Percentiles rank a stretch among this genome's conserved stretches.
phyloP scores from a whole-genome alignment of 2,329 filamentous ascomycete species.

The Fusarium kyushuense region DNA sequence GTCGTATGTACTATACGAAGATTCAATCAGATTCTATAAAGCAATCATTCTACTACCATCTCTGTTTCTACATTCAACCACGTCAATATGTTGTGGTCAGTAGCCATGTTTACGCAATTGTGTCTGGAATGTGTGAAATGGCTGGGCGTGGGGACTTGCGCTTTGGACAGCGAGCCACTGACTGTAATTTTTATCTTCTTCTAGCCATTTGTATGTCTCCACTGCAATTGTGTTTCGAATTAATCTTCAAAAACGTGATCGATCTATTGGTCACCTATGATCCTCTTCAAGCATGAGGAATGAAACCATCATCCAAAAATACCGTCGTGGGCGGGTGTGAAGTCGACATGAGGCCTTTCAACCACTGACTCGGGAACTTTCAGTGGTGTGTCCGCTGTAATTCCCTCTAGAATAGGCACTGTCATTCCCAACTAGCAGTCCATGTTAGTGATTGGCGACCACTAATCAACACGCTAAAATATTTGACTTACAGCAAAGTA shows the following conservation, averaged over 20 bases:
- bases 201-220: not conserved
- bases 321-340: conserved; percentile 1
- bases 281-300: too few species aligned
- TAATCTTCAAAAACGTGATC: not conserved
- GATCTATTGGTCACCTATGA: not conserved
- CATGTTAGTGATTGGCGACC: not conserved
- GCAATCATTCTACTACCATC: not conserved
- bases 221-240: not conserved
- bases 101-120: not conserved
- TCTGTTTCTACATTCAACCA: not conserved
- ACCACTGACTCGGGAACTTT: not conserved
- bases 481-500: conserved; percentile 1
- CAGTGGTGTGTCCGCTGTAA: not conserved
- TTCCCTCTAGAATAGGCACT: not conserved
- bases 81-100: too few species aligned
- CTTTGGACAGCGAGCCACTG: not conserved
- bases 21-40: not conserved
- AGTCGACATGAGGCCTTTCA: conserved; percentile 1
- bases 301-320: not conserved
- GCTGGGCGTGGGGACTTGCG: not conserved
- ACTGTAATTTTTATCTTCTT: not conserved
- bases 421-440: not conserved
- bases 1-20: not conserved
- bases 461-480: not conserved
- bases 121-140: not conserved